phyloP scores from a whole-genome alignment of 441 rosid species.

The Pelargonium cotyledonis region DNA sequence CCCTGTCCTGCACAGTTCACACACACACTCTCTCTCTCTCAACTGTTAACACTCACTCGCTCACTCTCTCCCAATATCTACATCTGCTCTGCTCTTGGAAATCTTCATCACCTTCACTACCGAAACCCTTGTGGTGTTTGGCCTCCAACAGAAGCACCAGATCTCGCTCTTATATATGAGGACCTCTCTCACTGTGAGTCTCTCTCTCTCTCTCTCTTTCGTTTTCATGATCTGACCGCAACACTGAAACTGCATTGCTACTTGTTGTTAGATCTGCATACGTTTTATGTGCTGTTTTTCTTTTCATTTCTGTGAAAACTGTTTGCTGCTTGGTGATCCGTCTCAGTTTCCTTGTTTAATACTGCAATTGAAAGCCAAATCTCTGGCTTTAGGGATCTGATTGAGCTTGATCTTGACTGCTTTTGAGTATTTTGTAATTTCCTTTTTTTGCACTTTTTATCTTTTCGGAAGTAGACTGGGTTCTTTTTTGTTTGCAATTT shows the following conservation, averaged over 20 bases:
- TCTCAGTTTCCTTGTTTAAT: background rate
- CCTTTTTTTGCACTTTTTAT: background rate
- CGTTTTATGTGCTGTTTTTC: slow-evolving; percentile 8
- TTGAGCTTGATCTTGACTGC: background rate
- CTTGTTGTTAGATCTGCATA: slow-evolving; percentile 11
- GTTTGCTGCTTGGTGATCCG: too few species aligned
- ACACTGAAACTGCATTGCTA: background rate
- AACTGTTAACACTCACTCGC: slow-evolving; percentile 3
- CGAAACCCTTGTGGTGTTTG: slow-evolving; percentile 17
- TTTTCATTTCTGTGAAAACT: background rate
- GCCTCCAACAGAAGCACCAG: slow-evolving; percentile 32
- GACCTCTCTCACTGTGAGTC: slow-evolving; percentile 72
- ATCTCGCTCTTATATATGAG: slow-evolving; percentile 66
- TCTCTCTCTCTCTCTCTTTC: slow-evolving; percentile 5
- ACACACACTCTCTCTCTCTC: background rate
- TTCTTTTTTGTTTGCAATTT: background rate
- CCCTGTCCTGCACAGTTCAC: too few species aligned
- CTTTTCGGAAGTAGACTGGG: too few species aligned
- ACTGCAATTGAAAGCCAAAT: background rate
- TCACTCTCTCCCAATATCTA: slow-evolving; percentile 24
- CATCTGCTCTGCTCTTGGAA: slow-evolving; percentile 24
- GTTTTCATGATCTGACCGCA: slow-evolving; percentile 12
- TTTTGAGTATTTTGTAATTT: background rate
- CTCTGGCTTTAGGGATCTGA: slow-evolving; percentile 6
- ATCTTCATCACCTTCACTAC: slow-evolving; percentile 5